Conservation (phyloP, 208 protist species). For the Chromosphaera perkinsii region DNA sequence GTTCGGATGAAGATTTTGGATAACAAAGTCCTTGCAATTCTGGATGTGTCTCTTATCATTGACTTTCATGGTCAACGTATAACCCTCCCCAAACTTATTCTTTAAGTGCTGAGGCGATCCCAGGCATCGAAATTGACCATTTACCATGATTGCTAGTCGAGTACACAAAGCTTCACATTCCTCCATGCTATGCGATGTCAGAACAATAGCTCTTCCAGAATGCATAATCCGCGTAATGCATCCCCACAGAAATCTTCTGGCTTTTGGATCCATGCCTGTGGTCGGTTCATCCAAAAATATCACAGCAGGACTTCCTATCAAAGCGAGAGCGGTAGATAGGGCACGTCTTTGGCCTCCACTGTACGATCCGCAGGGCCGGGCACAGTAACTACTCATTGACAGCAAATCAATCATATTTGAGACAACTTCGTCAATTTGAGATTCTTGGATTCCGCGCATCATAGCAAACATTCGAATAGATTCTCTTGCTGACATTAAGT, state of each 20-base stretch:
- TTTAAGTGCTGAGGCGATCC: slow-evolving; percentile 39
- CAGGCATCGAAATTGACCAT: slow-evolving; percentile 49
- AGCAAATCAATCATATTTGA: slow-evolving; percentile 2
- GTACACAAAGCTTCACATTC: slow-evolving; percentile 43
- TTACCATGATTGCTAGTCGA: slow-evolving; percentile 63
- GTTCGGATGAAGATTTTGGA: slow-evolving; percentile 29
- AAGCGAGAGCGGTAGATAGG: slow-evolving; percentile 45
- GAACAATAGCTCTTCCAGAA: slow-evolving; percentile 20
- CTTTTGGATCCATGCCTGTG: slow-evolving; percentile 15
- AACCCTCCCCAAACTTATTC: slow-evolving; percentile 8
- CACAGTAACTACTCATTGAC: slow-evolving; percentile 3
- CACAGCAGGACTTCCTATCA: slow-evolving; percentile 42
- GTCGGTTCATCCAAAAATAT: slow-evolving; percentile 42
- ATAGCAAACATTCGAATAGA: slow-evolving; percentile 31
- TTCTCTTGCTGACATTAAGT: slow-evolving; percentile 39
- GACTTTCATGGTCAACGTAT: not conserved
- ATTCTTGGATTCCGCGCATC: slow-evolving; percentile 24
- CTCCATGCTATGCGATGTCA: slow-evolving; percentile 42
- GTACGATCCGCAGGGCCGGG: slow-evolving; percentile 33
- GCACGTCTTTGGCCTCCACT: slow-evolving; percentile 57
- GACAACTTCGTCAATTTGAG: slow-evolving; percentile 18
- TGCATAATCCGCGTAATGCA: too few relatives aligned
- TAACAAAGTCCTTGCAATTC: slow-evolving; percentile 33
- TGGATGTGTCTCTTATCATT: not conserved
- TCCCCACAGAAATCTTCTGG: slow-evolving; percentile 32